Evolutionary conservation across 2,329 filamentous ascomycete species (phyloP).

Genomic region (Colletotrichum chrysophilum): DNA sequence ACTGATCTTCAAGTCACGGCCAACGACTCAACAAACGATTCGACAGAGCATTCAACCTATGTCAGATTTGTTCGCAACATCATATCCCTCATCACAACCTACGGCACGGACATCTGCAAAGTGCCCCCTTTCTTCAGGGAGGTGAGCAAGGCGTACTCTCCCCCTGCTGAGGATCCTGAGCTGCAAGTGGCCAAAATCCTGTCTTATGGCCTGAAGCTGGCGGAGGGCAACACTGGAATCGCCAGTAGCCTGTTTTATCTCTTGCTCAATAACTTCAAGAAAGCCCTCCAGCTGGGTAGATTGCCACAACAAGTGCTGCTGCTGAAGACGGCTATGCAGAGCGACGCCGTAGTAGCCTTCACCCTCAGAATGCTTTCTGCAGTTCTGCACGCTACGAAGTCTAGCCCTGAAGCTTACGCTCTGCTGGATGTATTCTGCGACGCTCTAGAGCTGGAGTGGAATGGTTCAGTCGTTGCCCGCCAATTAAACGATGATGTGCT

Average conservation of each 20-base stretch:
- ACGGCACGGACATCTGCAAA: conserved; percentile 57
- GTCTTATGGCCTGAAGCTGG: conserved; percentile 59
- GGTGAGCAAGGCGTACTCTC: conserved; percentile 60
- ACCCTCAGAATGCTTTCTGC: conserved; percentile 61
- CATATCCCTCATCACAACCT: conserved; percentile 58
- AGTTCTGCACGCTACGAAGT: conserved; percentile 45
- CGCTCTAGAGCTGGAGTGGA: conserved; percentile 44
- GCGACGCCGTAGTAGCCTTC: conserved; percentile 50
- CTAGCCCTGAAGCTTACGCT: conserved; percentile 44
- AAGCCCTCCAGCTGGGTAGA: conserved; percentile 54
- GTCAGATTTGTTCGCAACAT: conserved; percentile 58
- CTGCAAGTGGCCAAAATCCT: conserved; percentile 61
- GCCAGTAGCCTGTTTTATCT: conserved; percentile 60
- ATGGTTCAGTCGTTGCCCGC: conserved; percentile 36
- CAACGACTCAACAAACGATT: conserved; percentile 26
- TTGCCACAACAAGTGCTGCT: conserved; percentile 52
- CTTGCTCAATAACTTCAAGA: conserved; percentile 62
- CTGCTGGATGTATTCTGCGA: conserved; percentile 56
- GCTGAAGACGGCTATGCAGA: conserved; percentile 53
- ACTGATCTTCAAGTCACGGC: conserved; percentile 48
- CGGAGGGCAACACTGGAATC: conserved; percentile 55
- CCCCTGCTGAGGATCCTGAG: conserved; percentile 59
- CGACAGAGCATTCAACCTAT: conserved; percentile 49
- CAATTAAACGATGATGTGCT: conserved; percentile 41
- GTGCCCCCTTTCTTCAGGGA: conserved; percentile 63